phyloP scores from a whole-genome alignment of 768 basidiomycete genomes.

The Lactarius akahatsu region DNA sequence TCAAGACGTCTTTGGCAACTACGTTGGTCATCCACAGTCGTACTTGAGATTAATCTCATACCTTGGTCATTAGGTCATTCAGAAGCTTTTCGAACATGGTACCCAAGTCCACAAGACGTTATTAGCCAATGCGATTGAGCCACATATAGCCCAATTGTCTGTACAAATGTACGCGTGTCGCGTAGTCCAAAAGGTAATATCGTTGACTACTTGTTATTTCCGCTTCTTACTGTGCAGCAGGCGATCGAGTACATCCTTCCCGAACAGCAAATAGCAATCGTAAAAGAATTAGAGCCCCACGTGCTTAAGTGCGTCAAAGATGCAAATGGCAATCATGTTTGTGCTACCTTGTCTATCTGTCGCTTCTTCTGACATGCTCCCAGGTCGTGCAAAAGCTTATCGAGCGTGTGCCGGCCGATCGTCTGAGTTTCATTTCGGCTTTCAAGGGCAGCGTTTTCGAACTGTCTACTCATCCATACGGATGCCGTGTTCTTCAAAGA shows the following conservation, averaged over 20 bases:
- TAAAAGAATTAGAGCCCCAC: constrained; percentile 75
- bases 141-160: constrained; percentile 71
- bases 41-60: constrained; percentile 11
- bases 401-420: constrained; percentile 73
- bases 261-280: constrained; percentile 74
- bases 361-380: constrained; percentile 19
- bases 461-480: constrained; percentile 85
- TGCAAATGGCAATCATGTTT: constrained; percentile 91
- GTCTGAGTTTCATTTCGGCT: constrained; percentile 67
- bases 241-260: constrained; percentile 79
- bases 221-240: constrained; percentile 41
- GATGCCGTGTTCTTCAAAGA: constrained; percentile 92
- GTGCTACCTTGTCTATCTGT: constrained; percentile 30
- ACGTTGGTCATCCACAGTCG: constrained; percentile 50
- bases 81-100: constrained; percentile 90
- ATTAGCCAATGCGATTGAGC: constrained; percentile 72
- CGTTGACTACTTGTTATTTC: constrained; percentile 16
- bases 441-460: constrained; percentile 80
- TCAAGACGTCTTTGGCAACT: constrained; percentile 95
- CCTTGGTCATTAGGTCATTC: constrained; percentile 64
- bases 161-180: constrained; percentile 96
- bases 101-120: constrained; percentile 68
- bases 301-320: constrained; percentile 87
- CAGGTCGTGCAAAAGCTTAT: constrained; percentile 89
- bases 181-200: constrained; percentile 83